Evolutionary conservation across 331 rosid genomes (phyloP), one percentile per base, ranked within the genome.

Genomic region (Telfairia occidentalis): DNA sequence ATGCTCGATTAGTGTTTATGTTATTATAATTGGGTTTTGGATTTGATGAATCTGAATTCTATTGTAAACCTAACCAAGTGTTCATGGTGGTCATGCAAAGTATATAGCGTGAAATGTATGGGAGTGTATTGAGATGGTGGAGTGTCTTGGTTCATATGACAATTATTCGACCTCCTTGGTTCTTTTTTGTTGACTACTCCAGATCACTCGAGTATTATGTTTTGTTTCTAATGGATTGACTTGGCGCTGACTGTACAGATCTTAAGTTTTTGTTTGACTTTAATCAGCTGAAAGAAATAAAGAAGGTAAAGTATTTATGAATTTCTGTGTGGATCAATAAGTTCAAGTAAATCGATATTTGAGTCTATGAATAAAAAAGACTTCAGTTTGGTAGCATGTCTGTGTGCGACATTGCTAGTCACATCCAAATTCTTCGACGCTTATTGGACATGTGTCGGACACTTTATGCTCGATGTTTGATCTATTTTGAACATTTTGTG

Each of bases 241-340:
- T 48, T 48, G 55, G n/a, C 60, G 13, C 26, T 46, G 29, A 71
- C 3, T 48, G 75, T 46, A 71, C 59, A 28, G 75, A 71, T 71
- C 37, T 30, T 18, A 9, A 48, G 75, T 45, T 16, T 69, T 70
- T 70, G 74, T 12, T 69, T 26, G 55, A 69, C 23, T 69, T 15
- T 13, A 45, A 23, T 71, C 43, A 30, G 75, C 34, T 48, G 42
- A 69, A 16, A 45, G 60, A 71, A 46, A 46, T 46, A 71, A 48
- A 29, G 13, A 30, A 48, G 46, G 43, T 40, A 71, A 30, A 45
- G 38, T 30, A 46, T 29, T 18, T 28, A 71, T 16, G 40, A 71
- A 71, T 48, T 48, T 9, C 75, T 28, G 42, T 15, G 26, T 30
- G 60, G 59, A 71, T 71, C 29, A 71, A 71, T 21, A 48, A 71